Conservation (phyloP, 2,329 filamentous ascomycete genomes). For the Verticillium nubilum region DNA sequence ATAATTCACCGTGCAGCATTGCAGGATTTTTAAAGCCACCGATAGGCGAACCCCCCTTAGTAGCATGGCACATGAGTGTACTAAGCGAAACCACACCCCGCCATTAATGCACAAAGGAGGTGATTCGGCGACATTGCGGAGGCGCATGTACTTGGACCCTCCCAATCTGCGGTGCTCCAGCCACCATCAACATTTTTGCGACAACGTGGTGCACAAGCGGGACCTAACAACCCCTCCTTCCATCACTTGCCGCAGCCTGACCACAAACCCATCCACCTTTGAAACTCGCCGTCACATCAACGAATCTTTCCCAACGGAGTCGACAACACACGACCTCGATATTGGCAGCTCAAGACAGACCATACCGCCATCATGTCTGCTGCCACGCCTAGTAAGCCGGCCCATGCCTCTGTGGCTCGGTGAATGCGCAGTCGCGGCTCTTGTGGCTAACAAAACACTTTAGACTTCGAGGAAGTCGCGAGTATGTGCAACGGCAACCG, state of each 20-base stretch:
- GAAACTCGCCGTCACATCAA: neutral
- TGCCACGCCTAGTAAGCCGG: neutral
- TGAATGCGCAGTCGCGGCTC: neutral
- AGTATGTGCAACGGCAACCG: slow-evolving; percentile 30
- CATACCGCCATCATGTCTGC: neutral
- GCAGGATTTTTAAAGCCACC: neutral
- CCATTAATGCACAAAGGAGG: neutral
- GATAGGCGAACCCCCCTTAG: neutral
- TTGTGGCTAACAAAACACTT: neutral
- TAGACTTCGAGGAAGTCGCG: slow-evolving; percentile 40
- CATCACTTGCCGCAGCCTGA: neutral
- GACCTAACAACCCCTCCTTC: neutral
- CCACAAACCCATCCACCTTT: neutral
- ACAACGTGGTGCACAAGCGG: neutral
- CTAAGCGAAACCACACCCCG: slow-evolving; percentile 2
- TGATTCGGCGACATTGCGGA: too few species aligned
- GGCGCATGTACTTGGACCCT: too few species aligned
- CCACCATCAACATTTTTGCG: neutral
- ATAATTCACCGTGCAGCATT: too few species aligned
- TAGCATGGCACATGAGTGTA: neutral
- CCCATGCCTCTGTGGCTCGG: neutral
- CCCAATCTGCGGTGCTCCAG: neutral
- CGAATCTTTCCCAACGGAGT: neutral
- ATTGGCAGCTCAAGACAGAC: neutral
- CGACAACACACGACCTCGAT: neutral